phyloP scores from a whole-genome alignment of 805 yeast species.

The Saccharomyces eubayanus region DNA sequence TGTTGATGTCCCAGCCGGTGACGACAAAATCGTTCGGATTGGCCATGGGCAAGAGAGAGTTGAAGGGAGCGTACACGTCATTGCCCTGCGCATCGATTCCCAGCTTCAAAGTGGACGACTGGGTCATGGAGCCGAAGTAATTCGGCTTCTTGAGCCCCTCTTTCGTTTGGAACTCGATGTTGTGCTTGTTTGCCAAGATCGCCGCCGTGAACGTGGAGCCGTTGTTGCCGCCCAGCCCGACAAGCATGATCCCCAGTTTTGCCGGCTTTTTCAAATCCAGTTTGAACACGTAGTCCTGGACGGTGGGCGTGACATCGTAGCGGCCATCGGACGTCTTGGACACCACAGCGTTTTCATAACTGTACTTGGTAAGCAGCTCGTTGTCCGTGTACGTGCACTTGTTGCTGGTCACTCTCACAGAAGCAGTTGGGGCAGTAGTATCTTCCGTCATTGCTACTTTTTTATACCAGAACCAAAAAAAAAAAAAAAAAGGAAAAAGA shows the following conservation, averaged over 20 bases:
- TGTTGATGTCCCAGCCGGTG: conserved; percentile 92
- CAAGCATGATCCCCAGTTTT: conserved; percentile 80
- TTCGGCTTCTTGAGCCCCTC: conserved; percentile 67
- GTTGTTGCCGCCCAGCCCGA: conserved; percentile 94
- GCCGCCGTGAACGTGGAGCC: conserved; percentile 89
- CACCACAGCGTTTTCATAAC: conserved; percentile 4
- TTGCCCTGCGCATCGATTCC: conserved; percentile 76
- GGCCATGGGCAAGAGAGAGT: conserved; percentile 77
- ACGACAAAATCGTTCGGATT: conserved; percentile 84
- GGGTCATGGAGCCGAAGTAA: conserved; percentile 92
- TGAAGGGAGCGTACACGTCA: conserved; percentile 90
- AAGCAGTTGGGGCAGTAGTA: not conserved
- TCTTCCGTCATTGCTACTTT: not conserved
- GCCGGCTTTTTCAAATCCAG: conserved; percentile 66
- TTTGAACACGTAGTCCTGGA: conserved; percentile 74
- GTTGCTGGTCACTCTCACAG: not conserved
- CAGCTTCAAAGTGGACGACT: conserved; percentile 78
- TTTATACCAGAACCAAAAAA: not conserved
- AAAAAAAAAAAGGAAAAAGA: no score
- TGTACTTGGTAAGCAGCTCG: conserved; percentile 4
- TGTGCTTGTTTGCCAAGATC: conserved; percentile 73
- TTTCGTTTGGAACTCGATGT: conserved; percentile 71
- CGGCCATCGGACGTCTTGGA: conserved; percentile 34
- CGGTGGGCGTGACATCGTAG: conserved; percentile 59
- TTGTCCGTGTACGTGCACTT: not conserved